Base-by-base conservation (phyloP, 1,284 basidiomycete species). In the Cryptococcus sp. region DNA sequence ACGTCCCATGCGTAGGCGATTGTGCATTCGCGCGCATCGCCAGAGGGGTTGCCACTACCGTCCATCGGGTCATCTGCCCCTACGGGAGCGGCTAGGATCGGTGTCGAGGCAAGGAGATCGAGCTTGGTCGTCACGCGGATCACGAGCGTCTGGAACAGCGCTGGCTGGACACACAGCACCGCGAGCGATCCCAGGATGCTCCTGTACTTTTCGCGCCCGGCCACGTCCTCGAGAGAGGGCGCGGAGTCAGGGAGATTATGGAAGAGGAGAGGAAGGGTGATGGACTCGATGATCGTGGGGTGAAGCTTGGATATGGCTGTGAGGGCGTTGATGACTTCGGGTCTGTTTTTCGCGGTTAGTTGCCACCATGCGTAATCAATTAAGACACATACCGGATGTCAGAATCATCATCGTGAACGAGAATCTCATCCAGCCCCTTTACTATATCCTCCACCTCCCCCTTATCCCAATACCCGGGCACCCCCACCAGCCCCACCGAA, bases 1-100 rank as follows among this genome's bases (percentile, higher is more conserved):
- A 96, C 81, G 35, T 91, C 85, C 75, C 91, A 89, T 0, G 85
- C 85, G 70, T 93, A 96, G 11, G 90, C 88, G 1, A 87, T 83
- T 18, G 73, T 78, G 13, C 83, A 80, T 70, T 89, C 87, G 9
- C 71, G 53, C 15, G 28, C 50, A 20, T 59, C 61, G 15, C 65
- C 66, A 9, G 28, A 33, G 28, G 28, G 28, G 28, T 4, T 5
- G 28, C 5, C 28, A 9, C 28, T 9, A 16, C 69, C 60, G 15
- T 47, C 50, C 11, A 55, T 56, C 1, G 49, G 33, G 9, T 53
- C 56, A 20, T 62, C 61, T 9, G 15, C 37, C 9, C 20, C 40
- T 8, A 60, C 61, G 1, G 46, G 46, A 5, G 53, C 51, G 2
- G 39, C 18, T 18, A 46, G 46, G 8, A 56, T 39, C 20, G 52